phyloP scores from a whole-genome alignment of 2,329 filamentous ascomycete genomes.

The Pseudocercospora cruenta region DNA sequence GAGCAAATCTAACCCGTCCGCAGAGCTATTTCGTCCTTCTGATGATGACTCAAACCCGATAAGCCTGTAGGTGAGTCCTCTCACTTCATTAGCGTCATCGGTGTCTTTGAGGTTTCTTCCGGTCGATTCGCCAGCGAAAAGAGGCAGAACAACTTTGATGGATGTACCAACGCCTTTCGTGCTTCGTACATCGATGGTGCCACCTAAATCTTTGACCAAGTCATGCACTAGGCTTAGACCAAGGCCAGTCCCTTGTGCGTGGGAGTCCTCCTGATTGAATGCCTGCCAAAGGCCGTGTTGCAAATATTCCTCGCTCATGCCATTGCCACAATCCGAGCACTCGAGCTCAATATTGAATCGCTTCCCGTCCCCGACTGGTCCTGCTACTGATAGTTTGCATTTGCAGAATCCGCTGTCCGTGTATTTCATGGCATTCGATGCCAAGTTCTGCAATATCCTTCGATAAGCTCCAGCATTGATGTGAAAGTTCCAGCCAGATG shows the following conservation, averaged over 20 bases:
- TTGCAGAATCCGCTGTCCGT: slow-evolving; percentile 34
- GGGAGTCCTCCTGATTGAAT: slow-evolving; percentile 40
- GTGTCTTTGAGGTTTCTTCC: neutral
- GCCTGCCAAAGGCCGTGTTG: slow-evolving; percentile 36
- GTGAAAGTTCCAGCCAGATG: slow-evolving; percentile 45
- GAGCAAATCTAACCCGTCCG: neutral
- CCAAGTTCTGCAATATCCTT: slow-evolving; percentile 50
- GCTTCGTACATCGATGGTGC: slow-evolving; percentile 35
- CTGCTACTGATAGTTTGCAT: slow-evolving; percentile 3
- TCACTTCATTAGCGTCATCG: neutral
- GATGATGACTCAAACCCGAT: slow-evolving; percentile 8
- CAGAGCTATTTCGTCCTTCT: neutral
- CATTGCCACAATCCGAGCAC: slow-evolving; percentile 36
- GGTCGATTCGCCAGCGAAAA: neutral
- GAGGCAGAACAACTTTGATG: slow-evolving; percentile 10
- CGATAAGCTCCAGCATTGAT: slow-evolving; percentile 51
- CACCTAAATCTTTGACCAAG: slow-evolving; percentile 35
- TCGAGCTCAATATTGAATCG: slow-evolving; percentile 10
- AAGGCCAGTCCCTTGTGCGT: slow-evolving; percentile 39
- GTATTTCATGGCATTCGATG: slow-evolving; percentile 55
- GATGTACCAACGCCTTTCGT: slow-evolving; percentile 33
- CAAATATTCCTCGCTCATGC: slow-evolving; percentile 38
- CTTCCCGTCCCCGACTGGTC: neutral
- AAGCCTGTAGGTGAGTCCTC: slow-evolving; percentile 6
- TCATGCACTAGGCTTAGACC: slow-evolving; percentile 40